Evolutionary conservation across 345 rosid genomes (phyloP).

Genomic region (Psidium friedrichsthalianum): DNA sequence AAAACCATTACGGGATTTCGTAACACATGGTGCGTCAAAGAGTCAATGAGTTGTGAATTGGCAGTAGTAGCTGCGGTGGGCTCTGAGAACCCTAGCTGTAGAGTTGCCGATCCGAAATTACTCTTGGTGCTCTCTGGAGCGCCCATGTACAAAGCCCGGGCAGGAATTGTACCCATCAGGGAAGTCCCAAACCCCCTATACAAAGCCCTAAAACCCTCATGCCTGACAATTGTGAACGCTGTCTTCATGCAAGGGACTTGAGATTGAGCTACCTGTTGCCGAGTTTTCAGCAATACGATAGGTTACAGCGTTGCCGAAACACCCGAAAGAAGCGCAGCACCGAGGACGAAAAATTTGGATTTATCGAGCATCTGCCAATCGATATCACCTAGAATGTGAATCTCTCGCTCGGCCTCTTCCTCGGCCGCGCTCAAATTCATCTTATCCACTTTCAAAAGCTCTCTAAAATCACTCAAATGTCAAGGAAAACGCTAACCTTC

Average conservation of each 20-base stretch:
- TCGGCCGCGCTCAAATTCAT: slow-evolving; percentile 54
- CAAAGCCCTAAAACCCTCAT: slow-evolving; percentile 68
- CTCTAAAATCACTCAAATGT: too few species aligned
- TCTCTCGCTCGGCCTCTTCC: slow-evolving; percentile 39
- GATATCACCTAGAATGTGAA: slow-evolving; percentile 54
- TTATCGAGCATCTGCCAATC: slow-evolving; percentile 93
- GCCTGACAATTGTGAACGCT: slow-evolving; percentile 37
- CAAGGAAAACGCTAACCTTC: background rate
- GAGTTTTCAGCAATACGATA: slow-evolving; percentile 63
- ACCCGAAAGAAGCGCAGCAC: slow-evolving; percentile 85
- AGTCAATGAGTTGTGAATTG: slow-evolving; percentile 4
- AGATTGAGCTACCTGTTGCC: slow-evolving; percentile 65
- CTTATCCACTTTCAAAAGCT: slow-evolving; percentile 22
- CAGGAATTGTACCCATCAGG: slow-evolving; percentile 81
- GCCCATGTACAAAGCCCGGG: slow-evolving; percentile 83
- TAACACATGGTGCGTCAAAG: too few species aligned
- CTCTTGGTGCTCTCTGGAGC: slow-evolving; percentile 86
- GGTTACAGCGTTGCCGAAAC: slow-evolving; percentile 77
- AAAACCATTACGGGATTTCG: too few species aligned
- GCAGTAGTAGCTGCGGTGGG: slow-evolving; percentile 58
- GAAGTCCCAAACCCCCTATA: slow-evolving; percentile 93
- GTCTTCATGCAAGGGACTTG: slow-evolving; percentile 45
- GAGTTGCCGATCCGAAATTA: slow-evolving; percentile 58
- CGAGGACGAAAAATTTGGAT: slow-evolving; percentile 75
- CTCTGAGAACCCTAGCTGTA: slow-evolving; percentile 60